Evolutionary conservation across 208 protist species (phyloP).

Genomic region (Strigomonas galati): DNA sequence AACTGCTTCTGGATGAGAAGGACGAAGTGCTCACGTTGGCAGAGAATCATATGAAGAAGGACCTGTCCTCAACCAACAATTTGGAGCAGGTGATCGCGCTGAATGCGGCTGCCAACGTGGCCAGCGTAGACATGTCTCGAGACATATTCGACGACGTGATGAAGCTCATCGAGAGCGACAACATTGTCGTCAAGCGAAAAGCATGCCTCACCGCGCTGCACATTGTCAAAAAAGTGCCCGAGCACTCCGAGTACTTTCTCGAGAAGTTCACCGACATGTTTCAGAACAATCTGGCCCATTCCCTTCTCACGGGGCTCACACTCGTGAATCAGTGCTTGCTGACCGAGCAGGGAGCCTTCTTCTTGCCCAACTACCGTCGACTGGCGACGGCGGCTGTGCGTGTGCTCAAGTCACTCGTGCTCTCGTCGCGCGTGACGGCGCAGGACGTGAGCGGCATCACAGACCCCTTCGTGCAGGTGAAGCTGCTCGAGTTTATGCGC

Average conservation of each 20-base stretch:
- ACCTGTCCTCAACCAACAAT: constrained; percentile 88
- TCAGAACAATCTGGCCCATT: constrained; percentile 45
- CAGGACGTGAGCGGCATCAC: constrained; percentile 95
- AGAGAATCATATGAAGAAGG: constrained; percentile 97
- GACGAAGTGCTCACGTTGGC: constrained; percentile 98
- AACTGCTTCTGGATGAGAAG: constrained; percentile 96
- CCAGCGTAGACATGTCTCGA: constrained; percentile 95
- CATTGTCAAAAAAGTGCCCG: constrained; percentile 93
- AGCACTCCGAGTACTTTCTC: constrained; percentile 96
- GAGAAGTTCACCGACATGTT: constrained; percentile 74
- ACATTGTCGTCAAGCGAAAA: constrained; percentile 93
- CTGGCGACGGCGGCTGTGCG: constrained; percentile 91
- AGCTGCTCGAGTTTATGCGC: constrained; percentile 94
- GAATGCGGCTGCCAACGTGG: constrained; percentile 97
- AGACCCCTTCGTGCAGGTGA: constrained; percentile 99
- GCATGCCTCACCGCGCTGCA: constrained; percentile 84
- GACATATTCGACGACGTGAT: constrained; percentile 94
- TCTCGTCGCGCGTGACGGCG: constrained; percentile 92
- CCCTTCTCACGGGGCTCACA: constrained; percentile 90
- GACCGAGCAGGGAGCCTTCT: constrained; percentile 35
- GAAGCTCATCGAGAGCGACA: constrained; percentile 77
- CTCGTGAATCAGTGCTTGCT: constrained; percentile 91
- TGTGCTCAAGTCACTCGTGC: constrained; percentile 94
- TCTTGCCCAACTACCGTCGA: constrained; percentile 74
- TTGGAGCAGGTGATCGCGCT: constrained; percentile 95